Evolutionary conservation across 2,329 filamentous ascomycete genomes (phyloP).

Genomic region (Fusarium vanettenii): DNA sequence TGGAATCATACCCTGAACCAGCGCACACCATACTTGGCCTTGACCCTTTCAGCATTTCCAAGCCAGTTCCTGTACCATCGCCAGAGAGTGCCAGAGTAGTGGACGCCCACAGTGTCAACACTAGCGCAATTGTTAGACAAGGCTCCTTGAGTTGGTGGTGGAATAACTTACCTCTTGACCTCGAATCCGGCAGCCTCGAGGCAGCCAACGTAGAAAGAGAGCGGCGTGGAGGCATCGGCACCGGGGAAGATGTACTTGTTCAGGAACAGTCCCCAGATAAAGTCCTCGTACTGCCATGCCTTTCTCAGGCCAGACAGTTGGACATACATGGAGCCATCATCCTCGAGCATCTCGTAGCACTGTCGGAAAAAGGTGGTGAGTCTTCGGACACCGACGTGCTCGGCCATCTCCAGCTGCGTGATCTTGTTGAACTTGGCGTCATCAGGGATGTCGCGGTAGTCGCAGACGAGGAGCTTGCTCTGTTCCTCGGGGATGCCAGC

Average conservation of each 20-base stretch:
- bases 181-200: constrained; percentile 76
- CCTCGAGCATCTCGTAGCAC: constrained; percentile 92
- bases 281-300: constrained; percentile 95
- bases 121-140: constrained; percentile 35
- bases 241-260: constrained; percentile 98
- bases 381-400: constrained; percentile 93
- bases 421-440: constrained; percentile 91
- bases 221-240: constrained; percentile 90
- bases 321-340: constrained; percentile 92
- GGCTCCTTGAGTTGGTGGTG: background rate
- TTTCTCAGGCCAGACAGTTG: constrained; percentile 92
- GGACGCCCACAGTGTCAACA: constrained; percentile 90
- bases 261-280: constrained; percentile 97
- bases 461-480: constrained; percentile 89
- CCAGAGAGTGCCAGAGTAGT: constrained; percentile 96
- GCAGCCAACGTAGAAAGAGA: constrained; percentile 83
- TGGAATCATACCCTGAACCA: constrained; percentile 83
- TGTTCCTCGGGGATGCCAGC: constrained; percentile 84
- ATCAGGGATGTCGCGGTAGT: constrained; percentile 91
- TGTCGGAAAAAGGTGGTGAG: constrained; percentile 82
- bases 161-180: constrained; percentile 70
- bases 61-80: constrained; percentile 98
- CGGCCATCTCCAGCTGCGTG: constrained; percentile 95
- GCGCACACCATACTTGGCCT: constrained; percentile 88
- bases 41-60: constrained; percentile 88